phyloP scores from a whole-genome alignment of 2,329 filamentous ascomycete genomes.

The Chaetomiaceae sp. region DNA sequence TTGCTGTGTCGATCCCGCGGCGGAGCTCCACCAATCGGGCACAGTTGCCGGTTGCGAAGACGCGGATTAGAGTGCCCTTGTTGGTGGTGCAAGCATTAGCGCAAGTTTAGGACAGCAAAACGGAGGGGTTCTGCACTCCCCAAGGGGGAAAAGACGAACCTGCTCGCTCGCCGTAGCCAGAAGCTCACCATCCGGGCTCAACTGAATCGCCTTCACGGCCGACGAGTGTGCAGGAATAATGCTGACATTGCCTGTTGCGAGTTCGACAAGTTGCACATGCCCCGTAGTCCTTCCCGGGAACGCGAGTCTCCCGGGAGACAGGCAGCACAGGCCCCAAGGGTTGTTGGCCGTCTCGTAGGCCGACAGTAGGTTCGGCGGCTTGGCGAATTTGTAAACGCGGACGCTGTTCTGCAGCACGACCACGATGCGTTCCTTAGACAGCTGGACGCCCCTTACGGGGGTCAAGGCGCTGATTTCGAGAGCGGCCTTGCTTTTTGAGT shows the following conservation, averaged over 20 bases:
- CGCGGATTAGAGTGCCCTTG: constrained; percentile 78
- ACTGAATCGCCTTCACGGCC: constrained; percentile 68
- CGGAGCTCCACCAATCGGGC: constrained; percentile 79
- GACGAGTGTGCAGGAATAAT: constrained; percentile 90
- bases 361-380: constrained; percentile 64
- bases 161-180: constrained; percentile 88
- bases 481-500: constrained; percentile 66
- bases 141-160: constrained; percentile 35
- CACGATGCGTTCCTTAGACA: constrained; percentile 71
- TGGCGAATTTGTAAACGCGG: constrained; percentile 74
- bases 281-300: constrained; percentile 85
- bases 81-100: not conserved
- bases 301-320: constrained; percentile 68
- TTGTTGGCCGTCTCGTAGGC: constrained; percentile 87
- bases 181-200: constrained; percentile 75
- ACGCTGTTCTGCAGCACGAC: constrained; percentile 79
- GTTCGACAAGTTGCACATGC: constrained; percentile 82
- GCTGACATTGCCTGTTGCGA: constrained; percentile 75
- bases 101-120: not conserved
- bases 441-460: constrained; percentile 71
- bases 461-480: constrained; percentile 79
- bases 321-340: constrained; percentile 70
- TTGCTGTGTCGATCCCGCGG: constrained; percentile 81
- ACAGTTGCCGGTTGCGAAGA: constrained; percentile 77
- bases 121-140: no score